A percentile compares a stretch with the other conserved stretches of the same genome.
These are phyloP conservation scores for Arthrobotrys iridis DNA, from an alignment of 2,329 filamentous ascomycete genomes.

Conservation along the genomic window DNA sequence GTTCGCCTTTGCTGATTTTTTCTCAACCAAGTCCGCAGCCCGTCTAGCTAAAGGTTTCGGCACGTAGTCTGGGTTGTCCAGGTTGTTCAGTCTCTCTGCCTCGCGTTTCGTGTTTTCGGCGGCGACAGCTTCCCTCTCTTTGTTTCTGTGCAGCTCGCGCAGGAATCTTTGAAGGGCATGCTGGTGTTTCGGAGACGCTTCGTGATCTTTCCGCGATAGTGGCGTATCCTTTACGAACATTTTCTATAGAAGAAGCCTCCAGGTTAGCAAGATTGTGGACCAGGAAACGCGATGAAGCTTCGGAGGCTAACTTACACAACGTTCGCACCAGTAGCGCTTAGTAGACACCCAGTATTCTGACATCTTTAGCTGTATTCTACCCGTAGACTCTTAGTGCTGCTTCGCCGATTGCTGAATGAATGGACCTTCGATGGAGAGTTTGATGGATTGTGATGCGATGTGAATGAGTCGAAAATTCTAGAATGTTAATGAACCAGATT, in stretches of 20 bases:
- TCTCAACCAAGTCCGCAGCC: conserved; percentile 66
- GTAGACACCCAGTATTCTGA: conserved; percentile 99
- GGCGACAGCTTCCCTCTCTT: conserved; percentile 82
- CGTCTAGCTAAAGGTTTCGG: conserved; percentile 60
- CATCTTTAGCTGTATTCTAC: conserved; percentile 67
- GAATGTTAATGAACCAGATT: conserved; percentile 2
- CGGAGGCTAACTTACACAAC: conserved; percentile 69
- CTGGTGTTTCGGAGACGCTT: conserved; percentile 85
- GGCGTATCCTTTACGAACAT: conserved; percentile 91
- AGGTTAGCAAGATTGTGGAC: conserved; percentile 11
- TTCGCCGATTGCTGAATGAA: not conserved
- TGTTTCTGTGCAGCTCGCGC: conserved; percentile 83
- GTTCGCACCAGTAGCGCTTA: conserved; percentile 97
- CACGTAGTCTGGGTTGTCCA: conserved; percentile 57
- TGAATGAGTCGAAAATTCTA: conserved; percentile 40
- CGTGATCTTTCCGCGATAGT: conserved; percentile 88
- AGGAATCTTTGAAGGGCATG: conserved; percentile 86
- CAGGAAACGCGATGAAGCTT: not conserved
- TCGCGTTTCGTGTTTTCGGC: conserved; percentile 84
- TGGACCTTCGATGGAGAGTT: not conserved
- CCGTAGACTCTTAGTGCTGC: not conserved
- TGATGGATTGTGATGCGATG: conserved; percentile 9
- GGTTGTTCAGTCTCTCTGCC: conserved; percentile 82
- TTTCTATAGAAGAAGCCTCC: conserved; percentile 60
- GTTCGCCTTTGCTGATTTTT: conserved; percentile 30